phyloP scores from a whole-genome alignment of 1,284 basidiomycete species.

The Violaceomyces palustris region DNA sequence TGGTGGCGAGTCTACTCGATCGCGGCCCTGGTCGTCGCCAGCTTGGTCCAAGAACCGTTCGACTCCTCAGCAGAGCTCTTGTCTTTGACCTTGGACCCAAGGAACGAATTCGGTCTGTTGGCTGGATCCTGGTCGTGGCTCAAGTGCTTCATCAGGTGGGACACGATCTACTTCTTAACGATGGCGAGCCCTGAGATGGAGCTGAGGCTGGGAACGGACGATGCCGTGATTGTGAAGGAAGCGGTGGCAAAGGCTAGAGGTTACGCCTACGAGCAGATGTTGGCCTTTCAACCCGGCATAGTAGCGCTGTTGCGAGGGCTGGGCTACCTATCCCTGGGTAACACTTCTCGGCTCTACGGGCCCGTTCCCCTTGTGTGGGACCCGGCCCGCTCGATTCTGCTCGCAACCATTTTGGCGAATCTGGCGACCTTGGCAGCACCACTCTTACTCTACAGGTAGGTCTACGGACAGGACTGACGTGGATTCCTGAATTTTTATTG shows the following conservation, averaged over 20 bases:
- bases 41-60: constrained; percentile 24
- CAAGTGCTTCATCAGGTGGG: constrained; percentile 69
- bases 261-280: constrained; percentile 74
- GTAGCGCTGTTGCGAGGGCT: constrained; percentile 19
- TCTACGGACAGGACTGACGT: no score
- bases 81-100: constrained; percentile 12
- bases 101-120: constrained; percentile 1
- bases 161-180: constrained; percentile 69
- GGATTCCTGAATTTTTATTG: no score
- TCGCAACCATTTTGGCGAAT: constrained; percentile 21
- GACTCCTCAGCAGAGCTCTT: constrained; percentile 39
- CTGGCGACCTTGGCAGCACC: constrained; percentile 55
- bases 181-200: constrained; percentile 18
- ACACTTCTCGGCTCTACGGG: not conserved
- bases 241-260: no score
- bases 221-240: no score
- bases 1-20: constrained; percentile 11
- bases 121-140: constrained; percentile 6
- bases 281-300: constrained; percentile 76
- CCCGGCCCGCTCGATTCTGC: constrained; percentile 14
- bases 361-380: no score
- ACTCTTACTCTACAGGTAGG: constrained; percentile 64
- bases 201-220: constrained; percentile 1
- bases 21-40: constrained; percentile 8
- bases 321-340: constrained; percentile 13